Evolutionary conservation across 139 green algal species (phyloP), one percentile per base, ranked within the genome.

Genomic region (Closterium sp.): DNA sequence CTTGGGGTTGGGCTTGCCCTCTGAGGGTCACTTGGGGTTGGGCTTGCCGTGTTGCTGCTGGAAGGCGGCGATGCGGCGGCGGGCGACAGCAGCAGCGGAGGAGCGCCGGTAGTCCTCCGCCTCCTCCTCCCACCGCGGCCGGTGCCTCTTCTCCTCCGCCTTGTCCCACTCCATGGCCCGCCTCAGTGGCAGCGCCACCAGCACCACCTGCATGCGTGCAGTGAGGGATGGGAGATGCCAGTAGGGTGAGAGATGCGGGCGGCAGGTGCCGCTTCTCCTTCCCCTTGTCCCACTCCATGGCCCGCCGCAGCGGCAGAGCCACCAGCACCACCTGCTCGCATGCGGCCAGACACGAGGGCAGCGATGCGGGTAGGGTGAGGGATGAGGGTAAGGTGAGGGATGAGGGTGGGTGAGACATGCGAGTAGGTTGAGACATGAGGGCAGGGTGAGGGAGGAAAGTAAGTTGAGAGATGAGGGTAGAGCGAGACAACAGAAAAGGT

Each of bases 71-170:
- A 31, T 31, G 28, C n/a, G 85, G 10, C 28, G n/a, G 22, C 85
- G 85, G 19, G 85, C 85, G 19, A 87, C 28, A 30, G n/a, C 28
- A 30, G 85, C 85, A 24, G 85, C n/a, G 28, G 10, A 5, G n/a
- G 85, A 87, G 28, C 85, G n/a, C 27, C 85, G 85, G 85, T 87
- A 87, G 85, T 87, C 85, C 30, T 89, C 87, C 21, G 87, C 87
- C 87, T 62, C 31, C 87, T 45, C 31, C 87, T 89, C 87, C 87
- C 87, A 89, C 87, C 24, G 29, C 28, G 87, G 87, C 28, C 87
- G 87, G 31, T 89, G 29, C 11, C 31, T 19, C 31, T 42, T 50
- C 87, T 89, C 87, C 87, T 50, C 87, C 28, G 19, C 10, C 87
- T 73, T 62, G 87, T 89, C 87, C 87, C 31, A 29, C 87, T 89